Conservation (phyloP, 2,329 filamentous ascomycete species). For the Hymenoscyphus fraxineus region DNA sequence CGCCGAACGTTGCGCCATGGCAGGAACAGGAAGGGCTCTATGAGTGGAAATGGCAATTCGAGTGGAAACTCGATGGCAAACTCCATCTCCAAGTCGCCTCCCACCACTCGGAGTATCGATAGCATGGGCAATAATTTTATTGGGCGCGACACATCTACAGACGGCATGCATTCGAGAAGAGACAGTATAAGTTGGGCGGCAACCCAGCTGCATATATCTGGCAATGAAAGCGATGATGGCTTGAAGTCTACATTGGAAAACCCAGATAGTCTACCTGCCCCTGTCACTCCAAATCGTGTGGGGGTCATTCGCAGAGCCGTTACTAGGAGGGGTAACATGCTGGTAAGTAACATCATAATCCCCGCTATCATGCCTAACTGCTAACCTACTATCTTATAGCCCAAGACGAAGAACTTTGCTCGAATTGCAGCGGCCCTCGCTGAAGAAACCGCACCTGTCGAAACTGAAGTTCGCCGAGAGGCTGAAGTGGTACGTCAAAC, state of each 20-base stretch:
- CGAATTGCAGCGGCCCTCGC: slow-evolving; percentile 84
- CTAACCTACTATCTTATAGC: slow-evolving; percentile 49
- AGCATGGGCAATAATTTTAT: slow-evolving; percentile 46
- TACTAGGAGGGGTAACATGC: slow-evolving; percentile 79
- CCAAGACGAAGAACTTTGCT: slow-evolving; percentile 94
- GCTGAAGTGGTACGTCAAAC: slow-evolving; percentile 95
- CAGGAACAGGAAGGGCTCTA: slow-evolving; percentile 63
- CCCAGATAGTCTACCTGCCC: slow-evolving; percentile 39
- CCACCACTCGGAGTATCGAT: slow-evolving; percentile 43
- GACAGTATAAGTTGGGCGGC: slow-evolving; percentile 91
- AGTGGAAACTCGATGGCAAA: slow-evolving; percentile 68
- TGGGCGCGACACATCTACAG: slow-evolving; percentile 45
- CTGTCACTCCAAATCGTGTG: slow-evolving; percentile 45
- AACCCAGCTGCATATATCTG: slow-evolving; percentile 78
- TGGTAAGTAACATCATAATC: slow-evolving; percentile 54
- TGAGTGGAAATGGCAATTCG: slow-evolving; percentile 67
- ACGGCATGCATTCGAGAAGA: slow-evolving; percentile 57
- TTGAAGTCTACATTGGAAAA: slow-evolving; percentile 42
- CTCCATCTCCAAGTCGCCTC: slow-evolving; percentile 73
- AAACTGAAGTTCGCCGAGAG: slow-evolving; percentile 84
- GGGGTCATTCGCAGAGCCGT: slow-evolving; percentile 77
- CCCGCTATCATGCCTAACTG: background rate
- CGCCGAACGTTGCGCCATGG: slow-evolving; percentile 54
- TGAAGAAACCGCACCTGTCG: slow-evolving; percentile 83
- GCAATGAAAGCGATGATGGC: slow-evolving; percentile 76